phyloP scores from a whole-genome alignment of 2,329 filamentous ascomycete species.

The Talaromyces sp. region DNA sequence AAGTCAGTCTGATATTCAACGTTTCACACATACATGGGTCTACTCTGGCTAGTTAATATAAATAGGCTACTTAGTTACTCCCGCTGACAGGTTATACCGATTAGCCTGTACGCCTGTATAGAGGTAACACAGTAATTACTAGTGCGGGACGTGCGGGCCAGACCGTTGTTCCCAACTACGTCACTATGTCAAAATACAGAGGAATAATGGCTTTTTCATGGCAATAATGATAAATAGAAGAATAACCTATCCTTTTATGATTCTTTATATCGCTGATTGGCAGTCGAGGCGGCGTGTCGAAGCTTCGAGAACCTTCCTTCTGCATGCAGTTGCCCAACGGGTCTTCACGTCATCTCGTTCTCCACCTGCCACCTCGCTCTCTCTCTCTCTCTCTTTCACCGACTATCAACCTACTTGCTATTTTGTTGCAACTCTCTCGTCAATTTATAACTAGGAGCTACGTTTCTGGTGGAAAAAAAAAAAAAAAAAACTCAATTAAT shows the following conservation, averaged over 20 bases:
- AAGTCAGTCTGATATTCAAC: background rate
- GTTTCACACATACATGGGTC: background rate
- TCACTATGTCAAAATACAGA: background rate
- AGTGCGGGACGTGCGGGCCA: background rate
- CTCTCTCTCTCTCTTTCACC: background rate
- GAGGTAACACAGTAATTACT: background rate
- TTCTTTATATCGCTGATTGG: background rate
- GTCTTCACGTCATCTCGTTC: background rate
- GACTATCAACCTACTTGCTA: background rate
- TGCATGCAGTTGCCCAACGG: background rate
- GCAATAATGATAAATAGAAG: background rate
- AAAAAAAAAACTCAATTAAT: background rate
- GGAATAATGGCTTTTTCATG: background rate
- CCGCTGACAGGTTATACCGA: background rate
- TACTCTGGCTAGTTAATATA: no score
- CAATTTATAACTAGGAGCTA: background rate
- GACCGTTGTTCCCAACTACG: background rate
- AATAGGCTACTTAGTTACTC: background rate
- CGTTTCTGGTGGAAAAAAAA: background rate
- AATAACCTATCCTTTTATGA: no score
- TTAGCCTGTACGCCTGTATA: no score
- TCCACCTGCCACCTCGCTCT: background rate
- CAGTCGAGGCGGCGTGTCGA: background rate
- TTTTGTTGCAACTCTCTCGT: background rate
- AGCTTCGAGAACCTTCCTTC: conserved; percentile 8